These are phyloP conservation scores for Mentha longifolia DNA, from an alignment of 257 asterid genomes.

Conservation along the genomic window DNA sequence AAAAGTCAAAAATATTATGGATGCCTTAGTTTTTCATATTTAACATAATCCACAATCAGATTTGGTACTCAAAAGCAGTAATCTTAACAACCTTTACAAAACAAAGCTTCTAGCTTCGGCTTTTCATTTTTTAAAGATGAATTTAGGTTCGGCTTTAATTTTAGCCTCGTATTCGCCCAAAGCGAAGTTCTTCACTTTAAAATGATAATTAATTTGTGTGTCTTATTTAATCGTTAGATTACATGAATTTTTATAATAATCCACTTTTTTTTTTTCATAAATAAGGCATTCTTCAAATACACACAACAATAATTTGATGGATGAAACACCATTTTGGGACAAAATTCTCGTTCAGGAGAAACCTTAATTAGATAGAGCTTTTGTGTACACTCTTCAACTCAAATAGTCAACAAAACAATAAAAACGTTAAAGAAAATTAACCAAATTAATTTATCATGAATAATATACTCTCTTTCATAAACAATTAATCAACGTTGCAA, in stretches of 20 bases:
- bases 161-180: neutral
- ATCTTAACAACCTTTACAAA: neutral
- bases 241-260: neutral
- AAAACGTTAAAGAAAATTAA: neutral
- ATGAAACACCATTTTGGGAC: neutral
- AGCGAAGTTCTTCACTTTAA: neutral
- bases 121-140: no score
- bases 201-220: neutral
- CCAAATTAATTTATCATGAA: no score
- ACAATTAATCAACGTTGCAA: no score
- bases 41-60: constrained; percentile 9
- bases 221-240: neutral
- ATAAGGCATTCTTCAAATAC: neutral
- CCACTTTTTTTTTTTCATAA: neutral
- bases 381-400: constrained; percentile 38
- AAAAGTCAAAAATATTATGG: no score
- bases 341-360: neutral
- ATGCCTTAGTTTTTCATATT: no score
- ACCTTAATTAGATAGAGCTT: neutral
- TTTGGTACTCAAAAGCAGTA: neutral
- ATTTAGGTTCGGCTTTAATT: neutral
- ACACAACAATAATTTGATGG: neutral
- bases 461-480: no score
- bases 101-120: no score
- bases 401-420: constrained; percentile 22